Evolutionary conservation across 805 yeast genomes (phyloP), one percentile per base, ranked within the genome.

Genomic region (Saccharomycopsis oosterbeekiorum): DNA sequence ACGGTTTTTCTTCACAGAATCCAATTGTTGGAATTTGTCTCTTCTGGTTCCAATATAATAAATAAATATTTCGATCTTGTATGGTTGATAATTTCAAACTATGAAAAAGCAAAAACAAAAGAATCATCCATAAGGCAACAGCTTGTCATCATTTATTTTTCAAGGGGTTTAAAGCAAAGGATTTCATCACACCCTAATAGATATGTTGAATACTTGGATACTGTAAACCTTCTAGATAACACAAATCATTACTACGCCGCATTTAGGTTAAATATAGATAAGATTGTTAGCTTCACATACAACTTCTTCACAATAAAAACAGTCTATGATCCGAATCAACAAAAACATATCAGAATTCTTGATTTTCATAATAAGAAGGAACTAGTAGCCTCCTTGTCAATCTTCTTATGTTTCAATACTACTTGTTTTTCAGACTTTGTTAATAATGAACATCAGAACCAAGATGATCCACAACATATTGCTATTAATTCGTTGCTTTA

Each of bases 101-200:
- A 21, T 47, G 53, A 47, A 12, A 47, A 24, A 21, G 34, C 10
- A 47, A 47, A 47, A 4, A 19, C 53, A 4, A 2, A 24, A 3
- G 53, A 47, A 21, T 47, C 34, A 21, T 39, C 37, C 14, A 39
- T 34, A 26, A 14, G 54, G 14, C 57, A 60, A 29, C 40, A 57
- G 56, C 34, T 60, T 10, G 40, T 60, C 3, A 19, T 60, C 4
- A 43, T 57, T 29, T 57, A 57, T 54, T 53, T 60, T 15, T 19
- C 47, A 29, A 51, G 57, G 24, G 53, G 56, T 4, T 36, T 60
- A 9, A 57, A 60, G 29, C 41, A 57, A 17, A 57, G 60, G 57
- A 60, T 60, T 15, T 17, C 63, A 12, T 14, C 26, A 2, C 17
- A 41, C 29, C 60, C 54, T 2, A 34, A 47, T 21, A 47, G n/a